Evolutionary conservation across 1,284 basidiomycete genomes (phyloP).

Genomic region (Cutaneotrichosporon arboriforme): DNA sequence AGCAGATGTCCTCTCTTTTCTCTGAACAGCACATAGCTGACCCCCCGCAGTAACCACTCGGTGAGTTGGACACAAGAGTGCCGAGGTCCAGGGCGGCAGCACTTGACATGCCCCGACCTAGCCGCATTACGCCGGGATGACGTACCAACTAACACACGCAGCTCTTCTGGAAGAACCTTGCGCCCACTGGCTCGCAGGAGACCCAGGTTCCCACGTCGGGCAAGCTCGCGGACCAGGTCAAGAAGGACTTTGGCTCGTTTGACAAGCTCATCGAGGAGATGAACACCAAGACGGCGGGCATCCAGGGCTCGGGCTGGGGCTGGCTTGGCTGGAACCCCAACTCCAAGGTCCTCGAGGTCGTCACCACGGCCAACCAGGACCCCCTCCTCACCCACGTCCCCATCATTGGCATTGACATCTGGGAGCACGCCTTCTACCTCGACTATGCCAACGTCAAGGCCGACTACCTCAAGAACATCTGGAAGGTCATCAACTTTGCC

Average conservation of each 20-base stretch:
- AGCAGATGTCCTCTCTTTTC: background rate
- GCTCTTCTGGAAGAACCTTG: constrained; percentile 97
- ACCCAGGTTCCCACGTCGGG: constrained; percentile 62
- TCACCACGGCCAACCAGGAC: constrained; percentile 94
- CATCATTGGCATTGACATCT: constrained; percentile 93
- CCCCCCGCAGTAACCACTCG: constrained; percentile 41
- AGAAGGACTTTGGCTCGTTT: constrained; percentile 76
- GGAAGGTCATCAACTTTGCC: constrained; percentile 88
- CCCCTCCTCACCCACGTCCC: constrained; percentile 81
- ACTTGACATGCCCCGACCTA: no score
- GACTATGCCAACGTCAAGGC: constrained; percentile 87
- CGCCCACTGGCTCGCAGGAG: constrained; percentile 58
- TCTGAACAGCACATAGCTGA: background rate
- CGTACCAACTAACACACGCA: constrained; percentile 51
- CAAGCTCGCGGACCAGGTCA: constrained; percentile 72
- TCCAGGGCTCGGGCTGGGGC: constrained; percentile 98
- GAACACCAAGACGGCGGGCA: constrained; percentile 81
- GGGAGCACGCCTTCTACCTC: constrained; percentile 66
- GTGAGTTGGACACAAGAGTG: no score
- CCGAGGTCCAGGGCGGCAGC: no score
- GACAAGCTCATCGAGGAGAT: constrained; percentile 69
- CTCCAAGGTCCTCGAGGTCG: constrained; percentile 74
- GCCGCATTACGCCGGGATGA: no score
- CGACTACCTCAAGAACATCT: constrained; percentile 83
- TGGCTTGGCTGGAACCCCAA: constrained; percentile 78